Evolutionary conservation across 2,329 filamentous ascomycete genomes (phyloP).

Genomic region (Penicillium sp.): DNA sequence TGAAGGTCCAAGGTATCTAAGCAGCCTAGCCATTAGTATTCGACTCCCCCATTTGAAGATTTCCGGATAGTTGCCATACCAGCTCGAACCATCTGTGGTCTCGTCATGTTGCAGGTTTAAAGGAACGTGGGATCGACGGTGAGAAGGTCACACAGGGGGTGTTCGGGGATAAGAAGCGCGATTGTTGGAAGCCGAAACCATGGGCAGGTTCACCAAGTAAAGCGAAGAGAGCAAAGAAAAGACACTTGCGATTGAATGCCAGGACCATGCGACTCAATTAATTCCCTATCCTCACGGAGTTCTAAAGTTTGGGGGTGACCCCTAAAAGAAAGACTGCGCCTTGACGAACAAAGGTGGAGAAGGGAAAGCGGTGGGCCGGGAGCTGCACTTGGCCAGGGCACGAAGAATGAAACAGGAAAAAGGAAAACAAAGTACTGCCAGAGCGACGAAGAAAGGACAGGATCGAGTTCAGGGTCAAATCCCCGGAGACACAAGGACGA

Average conservation of each 20-base stretch:
- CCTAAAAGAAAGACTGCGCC: constrained; percentile 27
- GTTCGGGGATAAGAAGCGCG: constrained; percentile 17
- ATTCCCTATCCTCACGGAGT: constrained; percentile 4
- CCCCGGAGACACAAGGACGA: constrained; percentile 1
- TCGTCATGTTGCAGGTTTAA: constrained; percentile 35
- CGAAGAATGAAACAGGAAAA: constrained; percentile 5
- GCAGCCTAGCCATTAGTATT: background rate
- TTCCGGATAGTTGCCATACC: constrained; percentile 32
- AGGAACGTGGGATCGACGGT: constrained; percentile 18
- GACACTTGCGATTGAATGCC: background rate
- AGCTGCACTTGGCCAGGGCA: constrained; percentile 4
- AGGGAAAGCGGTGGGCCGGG: constrained; percentile 17
- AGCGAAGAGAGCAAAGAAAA: background rate
- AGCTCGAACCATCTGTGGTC: constrained; percentile 48
- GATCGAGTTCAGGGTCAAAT: constrained; percentile 3
- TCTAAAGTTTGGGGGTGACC: constrained; percentile 7
- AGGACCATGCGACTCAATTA: background rate
- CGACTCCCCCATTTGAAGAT: background rate
- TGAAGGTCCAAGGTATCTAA: constrained; percentile 94
- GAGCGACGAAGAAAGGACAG: constrained; percentile 25
- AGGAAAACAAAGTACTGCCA: constrained; percentile 31
- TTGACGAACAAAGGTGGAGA: constrained; percentile 16
- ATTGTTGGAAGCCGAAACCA: constrained; percentile 7
- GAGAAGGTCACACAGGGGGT: constrained; percentile 11
- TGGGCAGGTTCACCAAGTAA: background rate